Evolutionary conservation across 1,284 basidiomycete species (phyloP).

Genomic region (Tylopilus sp.): DNA sequence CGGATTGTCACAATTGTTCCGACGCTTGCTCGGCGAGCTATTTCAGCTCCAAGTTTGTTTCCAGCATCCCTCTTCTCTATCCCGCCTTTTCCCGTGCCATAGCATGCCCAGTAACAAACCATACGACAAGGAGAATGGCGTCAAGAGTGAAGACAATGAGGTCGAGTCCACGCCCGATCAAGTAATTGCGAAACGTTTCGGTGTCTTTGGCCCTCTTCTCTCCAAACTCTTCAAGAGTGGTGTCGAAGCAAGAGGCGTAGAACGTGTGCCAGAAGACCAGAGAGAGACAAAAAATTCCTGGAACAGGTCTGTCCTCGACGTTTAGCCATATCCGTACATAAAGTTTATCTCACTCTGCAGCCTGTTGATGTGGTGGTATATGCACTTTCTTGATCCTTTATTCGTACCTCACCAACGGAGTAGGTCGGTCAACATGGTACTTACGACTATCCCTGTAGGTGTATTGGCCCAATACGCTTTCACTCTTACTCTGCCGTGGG

Average conservation of each 20-base stretch:
- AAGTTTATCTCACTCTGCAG: slow-evolving; percentile 29
- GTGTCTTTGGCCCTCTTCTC: slow-evolving; percentile 4
- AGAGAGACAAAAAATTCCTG: slow-evolving; percentile 44
- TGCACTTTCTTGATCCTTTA: background rate
- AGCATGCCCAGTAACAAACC: slow-evolving; percentile 13
- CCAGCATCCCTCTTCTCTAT: background rate
- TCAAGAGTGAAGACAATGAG: background rate
- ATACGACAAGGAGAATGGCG: slow-evolving; percentile 25
- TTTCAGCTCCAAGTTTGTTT: background rate
- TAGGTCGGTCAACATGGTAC: slow-evolving; percentile 47
- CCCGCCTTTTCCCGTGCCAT: background rate
- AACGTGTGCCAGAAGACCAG: slow-evolving; percentile 48
- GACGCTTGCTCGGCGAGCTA: background rate
- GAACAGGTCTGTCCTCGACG: slow-evolving; percentile 43
- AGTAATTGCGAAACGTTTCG: slow-evolving; percentile 36
- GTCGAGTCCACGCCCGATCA: slow-evolving; percentile 32
- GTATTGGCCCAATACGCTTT: slow-evolving; percentile 52
- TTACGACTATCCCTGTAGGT: slow-evolving; percentile 57
- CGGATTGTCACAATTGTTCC: background rate
- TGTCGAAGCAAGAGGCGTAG: slow-evolving; percentile 47
- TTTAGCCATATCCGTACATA: slow-evolving; percentile 5
- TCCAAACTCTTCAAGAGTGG: slow-evolving; percentile 6
- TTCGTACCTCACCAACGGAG: slow-evolving; percentile 2
- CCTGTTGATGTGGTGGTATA: slow-evolving; percentile 49
- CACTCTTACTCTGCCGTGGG: slow-evolving; percentile 48